Base-by-base conservation (phyloP, 495 filamentous ascomycete species). In the Podospora fimiseda region DNA sequence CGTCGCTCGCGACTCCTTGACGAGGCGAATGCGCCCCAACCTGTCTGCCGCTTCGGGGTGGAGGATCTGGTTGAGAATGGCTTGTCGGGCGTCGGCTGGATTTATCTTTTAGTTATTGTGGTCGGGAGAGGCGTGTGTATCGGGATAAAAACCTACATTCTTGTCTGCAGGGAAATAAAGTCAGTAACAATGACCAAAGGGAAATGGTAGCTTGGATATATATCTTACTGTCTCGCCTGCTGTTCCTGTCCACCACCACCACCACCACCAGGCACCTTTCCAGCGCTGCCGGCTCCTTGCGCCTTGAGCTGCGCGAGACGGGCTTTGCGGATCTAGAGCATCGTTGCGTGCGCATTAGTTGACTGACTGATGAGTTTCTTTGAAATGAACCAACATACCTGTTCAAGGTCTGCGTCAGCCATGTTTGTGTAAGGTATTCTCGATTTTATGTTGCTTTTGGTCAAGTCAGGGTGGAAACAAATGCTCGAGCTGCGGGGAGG, bases 41-140 rank as follows among this genome's bases (percentile, higher is more conserved):
- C 93, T 87, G 72, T 98, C 93, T 48, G 89, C 87, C 18, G 93
- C 94, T 63, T 89, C 90, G 63, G 94, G 92, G 54, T 88, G 82
- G 50, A 97, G 88, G 77, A 98, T 95, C 65, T 97, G 93, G 58
- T 77, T 79, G 48, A 98, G 82, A 58, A 95, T 87, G 23, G 84
- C 75, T 65, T 84, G 72, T 52, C 92, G 88, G 22, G 80, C 80
- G 62, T 88, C 84, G 60, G 78, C 76, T 81, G 66, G 54, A 1
- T 4, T 50, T 59, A 53, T 50, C 44, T 52, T 16, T 22, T 20
- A 6, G 22, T 33, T n/a, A n/a, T n/a, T n/a, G n/a, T n/a, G n/a
- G n/a, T n/a, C n/a, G n/a, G n/a, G n/a, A n/a, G n/a, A n/a, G n/a
- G n/a, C n/a, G n/a, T n/a, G n/a, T n/a, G n/a, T n/a, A n/a, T n/a